These are phyloP conservation scores for Globisporangium spiculum DNA, from an alignment of 352 stramenopile species.

Conservation along the genomic window DNA sequence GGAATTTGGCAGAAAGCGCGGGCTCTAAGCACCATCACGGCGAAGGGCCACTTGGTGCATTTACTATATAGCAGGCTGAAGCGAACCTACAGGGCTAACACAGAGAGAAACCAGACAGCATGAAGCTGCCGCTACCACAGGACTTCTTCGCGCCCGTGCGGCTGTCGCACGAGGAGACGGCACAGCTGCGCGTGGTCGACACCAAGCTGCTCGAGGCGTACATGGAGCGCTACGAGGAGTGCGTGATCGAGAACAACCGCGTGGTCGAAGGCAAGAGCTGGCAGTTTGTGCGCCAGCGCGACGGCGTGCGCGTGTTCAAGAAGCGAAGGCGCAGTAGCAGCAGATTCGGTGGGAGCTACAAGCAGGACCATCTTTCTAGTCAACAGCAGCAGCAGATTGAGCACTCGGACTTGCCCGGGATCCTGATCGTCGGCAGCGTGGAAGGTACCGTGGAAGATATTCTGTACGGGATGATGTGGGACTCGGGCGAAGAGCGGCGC, in stretches of 20 bases:
- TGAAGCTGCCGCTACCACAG: slow-evolving; percentile 41
- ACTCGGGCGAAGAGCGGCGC: slow-evolving; percentile 26
- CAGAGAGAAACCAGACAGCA: slow-evolving; percentile 8
- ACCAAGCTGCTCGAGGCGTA: slow-evolving; percentile 46
- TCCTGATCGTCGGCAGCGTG: slow-evolving; percentile 38
- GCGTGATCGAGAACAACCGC: slow-evolving; percentile 16
- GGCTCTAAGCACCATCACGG: not conserved
- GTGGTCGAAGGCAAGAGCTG: slow-evolving; percentile 26
- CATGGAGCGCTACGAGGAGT: slow-evolving; percentile 49
- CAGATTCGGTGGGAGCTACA: not conserved
- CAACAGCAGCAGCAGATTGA: slow-evolving; percentile 10
- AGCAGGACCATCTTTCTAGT: slow-evolving; percentile 13
- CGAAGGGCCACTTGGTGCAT: not conserved
- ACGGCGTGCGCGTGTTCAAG: slow-evolving; percentile 54
- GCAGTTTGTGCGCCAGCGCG: slow-evolving; percentile 46
- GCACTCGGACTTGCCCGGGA: slow-evolving; percentile 24
- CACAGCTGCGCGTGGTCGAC: slow-evolving; percentile 46
- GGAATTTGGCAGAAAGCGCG: not conserved
- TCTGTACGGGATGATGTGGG: slow-evolving; percentile 46
- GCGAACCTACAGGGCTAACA: not conserved
- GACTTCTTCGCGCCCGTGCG: slow-evolving; percentile 56
- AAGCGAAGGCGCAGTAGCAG: slow-evolving; percentile 13
- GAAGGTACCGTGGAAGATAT: slow-evolving; percentile 41
- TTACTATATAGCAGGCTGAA: not conserved
- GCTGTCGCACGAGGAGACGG: slow-evolving; percentile 33